Base-by-base conservation (phyloP, 2,329 filamentous ascomycete genomes). In the Blastomyces parvus region DNA sequence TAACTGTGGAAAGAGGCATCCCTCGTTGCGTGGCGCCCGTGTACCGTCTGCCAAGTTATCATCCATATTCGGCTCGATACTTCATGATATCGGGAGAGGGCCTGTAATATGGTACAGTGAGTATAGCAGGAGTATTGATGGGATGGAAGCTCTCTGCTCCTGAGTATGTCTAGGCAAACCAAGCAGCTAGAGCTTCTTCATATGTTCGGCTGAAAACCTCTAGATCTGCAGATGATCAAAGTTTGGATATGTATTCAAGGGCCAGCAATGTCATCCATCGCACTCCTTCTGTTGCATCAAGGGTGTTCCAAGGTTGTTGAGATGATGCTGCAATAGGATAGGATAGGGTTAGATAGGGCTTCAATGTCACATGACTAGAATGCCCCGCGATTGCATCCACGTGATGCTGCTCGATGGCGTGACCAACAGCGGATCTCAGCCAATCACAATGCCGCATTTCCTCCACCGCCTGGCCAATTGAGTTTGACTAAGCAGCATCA, bases 361-460 rank as follows among this genome's bases (percentile, higher is more conserved):
- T 48, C 36, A 9, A 52, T 53, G 59, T 64, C 55, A 53, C 55
- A 60, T 52, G 55, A 33, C 27, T 22, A 30, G 0, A 8, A 53
- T 33, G 17, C 50, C 25, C 48, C 11, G 8, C 46, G 7, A 50
- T 36, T 17, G 44, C 6, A 19, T 11, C 36, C 52, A 55, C 52
- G 25, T 55, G 52, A 19, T 0, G 1, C 6, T 36, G 2, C 8
- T 30, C 17, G 30, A 22, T 36, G 33, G 52, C 17, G 52, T 36
- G 52, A 55, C 30, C 17, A 22, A 7, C 27, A 1, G 1, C 19
- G n/a, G 13, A 7, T 33, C 27, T 22, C 17, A 55, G 7, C 52
- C 52, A 55, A 55, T 55, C 52, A 55, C 2, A 55, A n/a, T 30
- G 22, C 52, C 2, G 17, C 17, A 9, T n/a, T 9, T 13, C 6